A percentile compares a stretch with the other conserved stretches of the same genome.
These are phyloP conservation scores for Trichosporon inkin DNA, from an alignment of 1,284 basidiomycete genomes.

Conservation along the genomic window DNA sequence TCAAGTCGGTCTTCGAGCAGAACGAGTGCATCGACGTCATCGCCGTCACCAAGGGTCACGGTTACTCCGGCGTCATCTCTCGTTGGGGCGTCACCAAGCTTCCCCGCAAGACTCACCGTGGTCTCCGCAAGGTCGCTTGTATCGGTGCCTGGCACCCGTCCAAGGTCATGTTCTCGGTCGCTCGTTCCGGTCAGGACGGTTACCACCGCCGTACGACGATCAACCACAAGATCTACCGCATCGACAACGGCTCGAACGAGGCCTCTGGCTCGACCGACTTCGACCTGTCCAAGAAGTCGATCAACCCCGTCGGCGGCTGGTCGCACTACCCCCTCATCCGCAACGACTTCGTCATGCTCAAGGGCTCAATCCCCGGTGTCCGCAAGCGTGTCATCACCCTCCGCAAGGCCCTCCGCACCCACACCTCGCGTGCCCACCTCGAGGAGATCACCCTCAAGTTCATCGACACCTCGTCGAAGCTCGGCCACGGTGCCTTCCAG, in stretches of 20 bases:
- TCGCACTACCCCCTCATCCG: constrained; percentile 95
- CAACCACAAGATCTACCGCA: constrained; percentile 81
- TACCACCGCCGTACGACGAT: constrained; percentile 98
- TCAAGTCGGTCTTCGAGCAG: constrained; percentile 85
- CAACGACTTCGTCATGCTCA: constrained; percentile 96
- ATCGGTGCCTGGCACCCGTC: constrained; percentile 99
- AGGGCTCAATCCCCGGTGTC: constrained; percentile 89
- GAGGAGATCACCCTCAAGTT: constrained; percentile 91
- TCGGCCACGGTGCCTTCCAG: constrained; percentile 62
- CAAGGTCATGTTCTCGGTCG: constrained; percentile 99
- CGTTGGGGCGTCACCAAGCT: constrained; percentile 98
- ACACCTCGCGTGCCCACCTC: constrained; percentile 55
- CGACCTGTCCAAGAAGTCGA: constrained; percentile 88
- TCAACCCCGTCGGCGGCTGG: constrained; percentile 99
- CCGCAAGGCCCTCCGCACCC: constrained; percentile 41
- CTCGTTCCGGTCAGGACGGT: constrained; percentile 99
- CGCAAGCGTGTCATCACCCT: constrained; percentile 80
- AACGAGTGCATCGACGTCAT: constrained; percentile 97
- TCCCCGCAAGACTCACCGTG: constrained; percentile 98
- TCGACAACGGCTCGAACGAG: constrained; percentile 75
- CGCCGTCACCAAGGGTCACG: constrained; percentile 97
- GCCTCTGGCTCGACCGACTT: constrained; percentile 88
- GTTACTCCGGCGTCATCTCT: constrained; percentile 98
- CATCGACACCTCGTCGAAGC: constrained; percentile 64
- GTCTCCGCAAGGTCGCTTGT: constrained; percentile 99